Evolutionary conservation across 768 basidiomycete species (phyloP).

Genomic region (Scleroderma bovista): DNA sequence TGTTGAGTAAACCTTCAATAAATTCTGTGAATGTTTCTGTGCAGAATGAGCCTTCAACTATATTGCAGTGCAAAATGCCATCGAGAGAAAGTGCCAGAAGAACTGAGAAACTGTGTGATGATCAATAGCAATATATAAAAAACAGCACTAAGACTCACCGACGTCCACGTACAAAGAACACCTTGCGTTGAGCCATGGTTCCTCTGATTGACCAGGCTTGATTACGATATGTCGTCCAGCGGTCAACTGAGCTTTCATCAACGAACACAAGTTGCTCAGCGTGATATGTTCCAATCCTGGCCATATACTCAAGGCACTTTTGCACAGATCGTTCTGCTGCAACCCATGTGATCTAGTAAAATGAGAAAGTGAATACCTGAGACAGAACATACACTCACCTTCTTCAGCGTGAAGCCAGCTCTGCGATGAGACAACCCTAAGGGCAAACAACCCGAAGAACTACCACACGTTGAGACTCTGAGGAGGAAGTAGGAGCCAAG

Average conservation of each 20-base stretch:
- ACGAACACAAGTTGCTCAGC: slow-evolving; percentile 14
- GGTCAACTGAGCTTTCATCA: slow-evolving; percentile 21
- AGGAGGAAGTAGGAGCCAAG: no score
- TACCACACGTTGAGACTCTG: no score
- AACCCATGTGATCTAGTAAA: slow-evolving; percentile 1
- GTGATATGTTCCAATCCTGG: neutral
- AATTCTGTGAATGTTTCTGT: slow-evolving; percentile 24
- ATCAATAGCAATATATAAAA: neutral
- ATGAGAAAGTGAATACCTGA: neutral
- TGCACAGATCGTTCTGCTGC: neutral
- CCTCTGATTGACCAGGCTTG: slow-evolving; percentile 19
- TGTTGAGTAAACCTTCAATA: slow-evolving; percentile 27
- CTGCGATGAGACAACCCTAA: no score
- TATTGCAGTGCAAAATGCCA: neutral
- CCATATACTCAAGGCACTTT: neutral
- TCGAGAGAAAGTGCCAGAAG: neutral
- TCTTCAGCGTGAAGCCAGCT: slow-evolving; percentile 1
- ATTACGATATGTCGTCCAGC: slow-evolving; percentile 14
- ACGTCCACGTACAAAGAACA: slow-evolving; percentile 12
- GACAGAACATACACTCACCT: neutral
- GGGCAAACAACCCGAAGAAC: no score
- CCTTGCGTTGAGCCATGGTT: slow-evolving; percentile 9
- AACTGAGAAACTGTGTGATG: neutral
- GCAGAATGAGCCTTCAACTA: slow-evolving; percentile 25
- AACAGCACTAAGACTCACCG: neutral